These are phyloP conservation scores for Pilasporangium apinafurcum DNA, from an alignment of 352 stramenopile species.

Conservation along the genomic window DNA sequence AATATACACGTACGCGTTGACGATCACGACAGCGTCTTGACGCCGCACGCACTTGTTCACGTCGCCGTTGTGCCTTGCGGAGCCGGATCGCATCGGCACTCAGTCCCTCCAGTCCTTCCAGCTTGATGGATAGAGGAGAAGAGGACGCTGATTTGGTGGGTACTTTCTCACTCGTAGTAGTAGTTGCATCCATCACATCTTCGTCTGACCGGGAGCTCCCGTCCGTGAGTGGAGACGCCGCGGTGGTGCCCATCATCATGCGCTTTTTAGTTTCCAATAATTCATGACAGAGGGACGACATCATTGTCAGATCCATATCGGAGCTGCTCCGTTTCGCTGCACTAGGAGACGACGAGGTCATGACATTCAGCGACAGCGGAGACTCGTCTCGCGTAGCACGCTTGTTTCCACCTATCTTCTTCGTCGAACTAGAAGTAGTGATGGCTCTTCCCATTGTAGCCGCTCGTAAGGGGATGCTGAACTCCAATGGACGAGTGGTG, in stretches of 20 bases:
- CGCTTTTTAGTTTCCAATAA: slow-evolving; percentile 36
- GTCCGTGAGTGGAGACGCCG: slow-evolving; percentile 28
- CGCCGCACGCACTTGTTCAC: slow-evolving; percentile 55
- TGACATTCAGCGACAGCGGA: not conserved
- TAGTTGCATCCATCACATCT: slow-evolving; percentile 21
- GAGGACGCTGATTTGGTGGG: too few species aligned
- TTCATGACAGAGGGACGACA: slow-evolving; percentile 27
- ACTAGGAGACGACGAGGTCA: not conserved
- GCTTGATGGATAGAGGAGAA: too few species aligned
- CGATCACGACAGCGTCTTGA: slow-evolving; percentile 53
- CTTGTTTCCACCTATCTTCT: slow-evolving; percentile 1
- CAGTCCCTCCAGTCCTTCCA: slow-evolving; percentile 13
- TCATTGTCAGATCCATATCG: slow-evolving; percentile 8
- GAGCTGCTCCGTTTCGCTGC: too few species aligned
- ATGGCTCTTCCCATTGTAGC: too few species aligned
- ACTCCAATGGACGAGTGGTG: slow-evolving; percentile 3
- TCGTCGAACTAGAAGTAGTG: not conserved
- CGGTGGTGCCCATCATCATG: slow-evolving; percentile 30
- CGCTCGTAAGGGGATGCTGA: slow-evolving; percentile 7
- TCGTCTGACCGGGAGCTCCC: slow-evolving; percentile 35
- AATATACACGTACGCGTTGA: slow-evolving; percentile 22
- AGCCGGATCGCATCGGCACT: slow-evolving; percentile 44
- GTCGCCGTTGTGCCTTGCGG: slow-evolving; percentile 51
- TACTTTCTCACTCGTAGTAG: too few species aligned
- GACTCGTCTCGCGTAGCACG: slow-evolving; percentile 1